Base-by-base conservation (phyloP, 2,329 filamentous ascomycete species). In the Fusarium lateritium region DNA sequence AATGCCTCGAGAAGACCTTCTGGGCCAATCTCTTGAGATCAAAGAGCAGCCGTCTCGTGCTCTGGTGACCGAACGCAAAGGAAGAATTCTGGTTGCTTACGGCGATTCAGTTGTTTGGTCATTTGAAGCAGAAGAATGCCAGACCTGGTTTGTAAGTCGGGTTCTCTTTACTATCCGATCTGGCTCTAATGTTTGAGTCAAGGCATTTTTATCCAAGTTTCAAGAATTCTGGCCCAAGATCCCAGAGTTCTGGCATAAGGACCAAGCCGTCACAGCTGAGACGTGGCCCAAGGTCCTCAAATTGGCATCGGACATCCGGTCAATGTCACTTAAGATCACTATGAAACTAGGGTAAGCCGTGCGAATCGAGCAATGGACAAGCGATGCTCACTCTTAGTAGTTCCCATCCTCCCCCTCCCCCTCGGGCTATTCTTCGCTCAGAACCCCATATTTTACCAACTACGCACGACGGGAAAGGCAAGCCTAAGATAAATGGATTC, bases 71-170 rank as follows among this genome's bases (percentile, higher is more conserved):
- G 59, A 63, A 13, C 60, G 56, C 7, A 45, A 69, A 22, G 67
- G 71, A 17, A 73, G 67, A 1, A 78, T 84, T 19, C 67, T 79
- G 9, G 78, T 84, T 8, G 75, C 73, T 5, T 79, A 78, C 34
- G 76, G 74, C 5, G 73, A 75, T 28, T 74, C 77, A 0, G 71
- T 82, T 3, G 62, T 79, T 17, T 85, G 82, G 82, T 73, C 74
- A 3, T 67, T 84, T 11, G 72, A 76, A 4, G 61, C 79, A 5
- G 70, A 79, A 17, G 77, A 83, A 46, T 84, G 83, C 52, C 71
- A 75, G 26, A 82, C 80, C 1, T 85, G 83, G 83, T 81, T 84
- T 79, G 81, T 83, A 72, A 73, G 81, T 73, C 22, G 17, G 5
- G 8, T 1, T 43, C 6, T 34, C 14, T 5, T 17, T 3, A 3